These are phyloP conservation scores for Pythium dissimile DNA, from an alignment of 352 stramenopile species.

Conservation along the genomic window DNA sequence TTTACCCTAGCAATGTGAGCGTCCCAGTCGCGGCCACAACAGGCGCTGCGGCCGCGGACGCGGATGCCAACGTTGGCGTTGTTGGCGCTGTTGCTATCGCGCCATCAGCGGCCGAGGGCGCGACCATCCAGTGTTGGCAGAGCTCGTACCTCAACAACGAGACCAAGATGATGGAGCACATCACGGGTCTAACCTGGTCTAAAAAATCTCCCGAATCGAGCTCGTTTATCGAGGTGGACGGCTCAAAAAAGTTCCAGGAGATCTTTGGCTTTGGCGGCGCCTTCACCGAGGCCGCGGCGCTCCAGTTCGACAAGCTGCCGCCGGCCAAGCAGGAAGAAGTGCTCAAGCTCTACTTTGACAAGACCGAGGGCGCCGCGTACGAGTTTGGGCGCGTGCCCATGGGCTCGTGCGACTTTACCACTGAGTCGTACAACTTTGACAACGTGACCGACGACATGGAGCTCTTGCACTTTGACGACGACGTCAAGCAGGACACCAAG, in stretches of 20 bases:
- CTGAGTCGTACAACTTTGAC: conserved; percentile 85
- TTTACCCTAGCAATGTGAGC: conserved; percentile 1
- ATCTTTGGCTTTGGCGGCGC: conserved; percentile 90
- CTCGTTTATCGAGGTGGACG: conserved; percentile 56
- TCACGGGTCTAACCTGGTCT: conserved; percentile 45
- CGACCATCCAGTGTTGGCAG: conserved; percentile 50
- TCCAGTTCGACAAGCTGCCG: conserved; percentile 86
- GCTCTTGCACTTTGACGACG: conserved; percentile 73
- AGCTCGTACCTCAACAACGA: conserved; percentile 57
- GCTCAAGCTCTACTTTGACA: conserved; percentile 86
- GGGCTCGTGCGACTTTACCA: conserved; percentile 88
- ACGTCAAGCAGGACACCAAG: conserved; percentile 72
- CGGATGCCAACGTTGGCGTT: not conserved
- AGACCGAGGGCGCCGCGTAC: conserved; percentile 77
- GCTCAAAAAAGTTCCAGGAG: conserved; percentile 55
- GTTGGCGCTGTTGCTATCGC: not conserved
- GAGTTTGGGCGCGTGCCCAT: conserved; percentile 90
- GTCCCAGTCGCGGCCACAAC: not conserved
- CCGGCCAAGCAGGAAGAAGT: conserved; percentile 77
- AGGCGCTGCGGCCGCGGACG: not conserved
- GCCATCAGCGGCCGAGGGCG: not conserved
- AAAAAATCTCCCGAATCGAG: conserved; percentile 4
- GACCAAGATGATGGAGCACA: conserved; percentile 63
- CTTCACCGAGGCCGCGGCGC: conserved; percentile 89
- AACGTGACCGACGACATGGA: conserved; percentile 68